Conservation (phyloP, 2,329 filamentous ascomycete species). For the Colletotrichum echinochloae region DNA sequence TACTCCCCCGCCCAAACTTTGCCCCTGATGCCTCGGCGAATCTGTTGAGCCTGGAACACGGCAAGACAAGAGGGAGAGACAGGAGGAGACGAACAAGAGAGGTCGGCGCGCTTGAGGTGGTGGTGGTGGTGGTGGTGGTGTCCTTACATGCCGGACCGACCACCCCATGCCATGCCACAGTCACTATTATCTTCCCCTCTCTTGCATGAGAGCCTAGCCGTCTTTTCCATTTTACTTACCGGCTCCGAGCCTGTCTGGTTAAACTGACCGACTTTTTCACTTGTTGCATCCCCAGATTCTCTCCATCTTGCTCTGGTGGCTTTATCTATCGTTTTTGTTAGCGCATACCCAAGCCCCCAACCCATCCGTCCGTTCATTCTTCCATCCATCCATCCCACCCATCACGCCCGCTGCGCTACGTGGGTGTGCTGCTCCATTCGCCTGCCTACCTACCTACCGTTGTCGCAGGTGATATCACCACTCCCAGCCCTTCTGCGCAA, state of each 20-base stretch:
- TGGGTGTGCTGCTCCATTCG: background rate
- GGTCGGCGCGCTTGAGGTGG: background rate
- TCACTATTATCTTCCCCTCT: constrained; percentile 31
- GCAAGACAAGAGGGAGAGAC: background rate
- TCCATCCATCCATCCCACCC: background rate
- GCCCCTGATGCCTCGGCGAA: background rate
- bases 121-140: too few relatives aligned
- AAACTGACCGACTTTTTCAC: constrained; percentile 38
- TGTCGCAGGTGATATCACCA: constrained; percentile 36
- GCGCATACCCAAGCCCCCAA: background rate
- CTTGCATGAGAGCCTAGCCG: constrained; percentile 27
- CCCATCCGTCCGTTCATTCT: too few relatives aligned
- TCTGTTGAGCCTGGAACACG: constrained; percentile 27
- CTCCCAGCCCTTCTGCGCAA: background rate
- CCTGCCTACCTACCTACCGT: background rate
- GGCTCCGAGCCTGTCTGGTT: background rate
- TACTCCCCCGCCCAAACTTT: constrained; percentile 11
- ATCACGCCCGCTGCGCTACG: constrained; percentile 3
- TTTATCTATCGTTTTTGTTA: background rate
- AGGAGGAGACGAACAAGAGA: background rate
- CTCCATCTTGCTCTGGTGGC: background rate
- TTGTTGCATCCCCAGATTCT: background rate
- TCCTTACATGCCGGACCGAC: constrained; percentile 24
- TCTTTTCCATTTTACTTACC: constrained; percentile 6
- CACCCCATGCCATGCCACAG: constrained; percentile 28